A percentile compares a stretch with the other conserved stretches of the same genome.
phyloP scores from a whole-genome alignment of 352 stramenopile species.

The Phytophthora nicotianae region DNA sequence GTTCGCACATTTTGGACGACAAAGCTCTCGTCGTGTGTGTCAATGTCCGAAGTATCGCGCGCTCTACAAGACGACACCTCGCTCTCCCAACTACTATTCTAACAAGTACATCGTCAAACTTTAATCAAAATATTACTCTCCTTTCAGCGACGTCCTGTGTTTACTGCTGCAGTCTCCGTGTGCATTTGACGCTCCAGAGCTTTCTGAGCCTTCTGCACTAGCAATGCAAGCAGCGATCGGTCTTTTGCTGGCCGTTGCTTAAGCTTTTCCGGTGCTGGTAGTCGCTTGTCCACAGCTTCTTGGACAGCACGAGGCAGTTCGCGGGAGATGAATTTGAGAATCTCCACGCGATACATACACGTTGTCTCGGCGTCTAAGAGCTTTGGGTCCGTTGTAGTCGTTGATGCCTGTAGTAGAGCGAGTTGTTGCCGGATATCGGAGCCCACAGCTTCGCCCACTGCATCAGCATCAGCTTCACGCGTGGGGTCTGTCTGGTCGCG shows the following conservation, averaged over 20 bases:
- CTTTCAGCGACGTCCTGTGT: conserved; percentile 26
- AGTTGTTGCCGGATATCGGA: conserved; percentile 74
- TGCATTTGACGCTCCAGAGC: conserved; percentile 78
- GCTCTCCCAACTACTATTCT: conserved; percentile 35
- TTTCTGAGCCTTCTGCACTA: conserved; percentile 81
- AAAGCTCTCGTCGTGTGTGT: conserved; percentile 57
- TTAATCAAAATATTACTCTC: conserved; percentile 35
- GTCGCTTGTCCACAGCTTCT: conserved; percentile 70
- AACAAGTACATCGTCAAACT: conserved; percentile 25
- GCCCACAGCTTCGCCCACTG: conserved; percentile 54
- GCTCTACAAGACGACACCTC: conserved; percentile 56
- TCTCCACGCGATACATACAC: conserved; percentile 86
- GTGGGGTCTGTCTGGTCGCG: conserved; percentile 34
- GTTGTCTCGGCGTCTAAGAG: conserved; percentile 64
- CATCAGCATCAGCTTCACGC: conserved; percentile 39
- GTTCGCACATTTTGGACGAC: conserved; percentile 47
- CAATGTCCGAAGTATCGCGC: conserved; percentile 43
- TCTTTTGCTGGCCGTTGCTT: conserved; percentile 53
- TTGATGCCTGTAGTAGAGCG: conserved; percentile 43
- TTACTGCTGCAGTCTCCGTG: conserved; percentile 47
- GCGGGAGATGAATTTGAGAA: conserved; percentile 84
- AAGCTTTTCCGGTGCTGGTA: conserved; percentile 63
- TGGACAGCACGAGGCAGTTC: conserved; percentile 77
- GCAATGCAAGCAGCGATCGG: conserved; percentile 68
- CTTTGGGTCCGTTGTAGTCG: conserved; percentile 29